phyloP scores from a whole-genome alignment of 2,329 filamentous ascomycete species.

The Fusarium palustre region DNA sequence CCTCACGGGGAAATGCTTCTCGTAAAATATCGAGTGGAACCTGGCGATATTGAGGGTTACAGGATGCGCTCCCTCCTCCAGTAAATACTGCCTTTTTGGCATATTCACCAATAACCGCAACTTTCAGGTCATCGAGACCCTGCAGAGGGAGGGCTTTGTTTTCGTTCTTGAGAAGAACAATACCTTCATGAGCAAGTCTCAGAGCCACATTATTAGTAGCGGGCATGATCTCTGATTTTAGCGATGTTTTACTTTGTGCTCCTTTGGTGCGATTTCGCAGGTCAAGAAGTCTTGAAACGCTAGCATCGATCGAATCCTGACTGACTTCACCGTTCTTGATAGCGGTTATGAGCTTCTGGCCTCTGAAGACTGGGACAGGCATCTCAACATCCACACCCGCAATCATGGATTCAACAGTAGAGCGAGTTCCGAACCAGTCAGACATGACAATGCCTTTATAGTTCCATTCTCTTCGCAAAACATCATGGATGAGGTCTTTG shows the following conservation, averaged over 20 bases:
- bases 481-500: background rate
- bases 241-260: no score
- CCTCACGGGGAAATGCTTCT: background rate
- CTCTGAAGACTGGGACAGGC: constrained; percentile 31
- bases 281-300: constrained; percentile 3
- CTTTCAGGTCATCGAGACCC: background rate
- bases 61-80: constrained; percentile 33
- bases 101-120: background rate
- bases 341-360: background rate
- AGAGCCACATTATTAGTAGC: constrained; percentile 22
- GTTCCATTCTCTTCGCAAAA: constrained; percentile 28
- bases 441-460: constrained; percentile 35
- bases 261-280: constrained; percentile 17
- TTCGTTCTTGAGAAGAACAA: constrained; percentile 35
- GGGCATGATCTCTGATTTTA: background rate
- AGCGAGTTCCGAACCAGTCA: constrained; percentile 38
- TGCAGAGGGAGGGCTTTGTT: background rate
- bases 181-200: constrained; percentile 11
- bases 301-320: constrained; percentile 9
- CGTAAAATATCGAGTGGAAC: background rate
- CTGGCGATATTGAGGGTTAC: constrained; percentile 23
- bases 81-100: background rate
- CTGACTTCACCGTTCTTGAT: background rate
- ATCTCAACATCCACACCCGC: constrained; percentile 36
- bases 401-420: constrained; percentile 4